Evolutionary conservation across 352 stramenopile genomes (phyloP), one percentile per base, ranked within the genome.

Genomic region (Elongisporangium undulatum): DNA sequence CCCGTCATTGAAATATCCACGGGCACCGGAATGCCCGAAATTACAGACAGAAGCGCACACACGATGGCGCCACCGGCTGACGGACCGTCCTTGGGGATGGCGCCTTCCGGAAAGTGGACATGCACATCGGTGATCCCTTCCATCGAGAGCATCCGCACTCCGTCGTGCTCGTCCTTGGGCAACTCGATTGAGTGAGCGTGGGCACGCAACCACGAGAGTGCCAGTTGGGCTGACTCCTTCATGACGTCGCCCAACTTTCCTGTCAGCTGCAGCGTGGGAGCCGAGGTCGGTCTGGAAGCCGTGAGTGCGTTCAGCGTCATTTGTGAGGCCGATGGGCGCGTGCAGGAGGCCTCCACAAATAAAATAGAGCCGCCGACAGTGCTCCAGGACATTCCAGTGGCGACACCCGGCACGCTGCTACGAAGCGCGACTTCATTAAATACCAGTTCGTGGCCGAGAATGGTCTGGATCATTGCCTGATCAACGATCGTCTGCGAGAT

Each of bases 81-180:
- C 12, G 90, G 89, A 4, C 90, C 88, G 55, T 97, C 90, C 61
- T 97, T 97, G 5, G 89, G 80, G 21, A 93, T 94, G 9, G 87
- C 90, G 48, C 87, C 90, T 67, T 95, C 87, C 0, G 90, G 90
- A 39, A 97, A 94, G 59, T 97, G 89, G 4, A 97, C 69, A 58
- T 97, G 89, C 7, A 97, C 70, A 55, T 90, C 84, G 7, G 75
- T 80, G 50, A 92, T 75, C 19, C 65, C 68, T 49, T 90, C 64
- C 29, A 91, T 51, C 3, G 77, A 85, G 26, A 86, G 53, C 12
- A 64, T 48, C n/a, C 66, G 70, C 3, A 58, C 59, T 23, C 61
- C 48, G 6, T 56, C 52, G 6, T 61, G 61, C 17, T 56, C 50
- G 23, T 73, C 69, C 39, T 45, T 54, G 2, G 80, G 71, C 12